A percentile compares a stretch with the other conserved stretches of the same genome.
Conservation (phyloP, 805 yeast genomes). For the Wickerhamiella sorbophila region DNA sequence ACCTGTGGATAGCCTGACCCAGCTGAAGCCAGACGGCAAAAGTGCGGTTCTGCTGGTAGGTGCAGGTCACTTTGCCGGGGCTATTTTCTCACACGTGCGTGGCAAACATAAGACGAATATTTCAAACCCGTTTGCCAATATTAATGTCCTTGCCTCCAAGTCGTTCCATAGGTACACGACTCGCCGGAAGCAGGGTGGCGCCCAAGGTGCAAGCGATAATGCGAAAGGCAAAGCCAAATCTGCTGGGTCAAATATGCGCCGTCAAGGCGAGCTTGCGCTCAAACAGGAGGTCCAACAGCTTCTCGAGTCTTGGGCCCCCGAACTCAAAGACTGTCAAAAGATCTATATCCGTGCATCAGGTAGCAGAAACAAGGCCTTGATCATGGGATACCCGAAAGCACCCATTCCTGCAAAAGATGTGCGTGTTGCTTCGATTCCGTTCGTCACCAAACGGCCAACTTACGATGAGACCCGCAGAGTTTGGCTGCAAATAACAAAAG, state of each 20-base stretch:
- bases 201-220: conserved; percentile 85
- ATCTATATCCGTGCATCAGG: conserved; percentile 78
- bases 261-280: conserved; percentile 79
- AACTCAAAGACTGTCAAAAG: conserved; percentile 43
- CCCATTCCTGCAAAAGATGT: conserved; percentile 42
- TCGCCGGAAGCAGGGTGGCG: conserved; percentile 93
- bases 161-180: conserved; percentile 93
- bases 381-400: conserved; percentile 50
- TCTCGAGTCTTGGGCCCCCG: conserved; percentile 46
- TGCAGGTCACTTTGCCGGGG: conserved; percentile 97
- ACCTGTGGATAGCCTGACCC: conserved; percentile 38
- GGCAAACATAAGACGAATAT: conserved; percentile 33
- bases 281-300: conserved; percentile 63
- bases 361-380: conserved; percentile 42
- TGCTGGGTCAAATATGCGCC: conserved; percentile 81
- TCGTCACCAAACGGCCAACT: conserved; percentile 82
- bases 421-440: conserved; percentile 62
- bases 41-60: conserved; percentile 89
- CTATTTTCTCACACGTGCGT: conserved; percentile 62
- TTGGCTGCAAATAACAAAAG: conserved; percentile 63
- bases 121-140: conserved; percentile 38
- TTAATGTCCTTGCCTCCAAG: conserved; percentile 48
- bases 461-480: conserved; percentile 64
- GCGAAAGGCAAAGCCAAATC: conserved; percentile 92
- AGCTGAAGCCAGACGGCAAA: conserved; percentile 25